Evolutionary conservation across 805 yeast species (phyloP).

Genomic region (Wickerhamiella hasegawae): DNA sequence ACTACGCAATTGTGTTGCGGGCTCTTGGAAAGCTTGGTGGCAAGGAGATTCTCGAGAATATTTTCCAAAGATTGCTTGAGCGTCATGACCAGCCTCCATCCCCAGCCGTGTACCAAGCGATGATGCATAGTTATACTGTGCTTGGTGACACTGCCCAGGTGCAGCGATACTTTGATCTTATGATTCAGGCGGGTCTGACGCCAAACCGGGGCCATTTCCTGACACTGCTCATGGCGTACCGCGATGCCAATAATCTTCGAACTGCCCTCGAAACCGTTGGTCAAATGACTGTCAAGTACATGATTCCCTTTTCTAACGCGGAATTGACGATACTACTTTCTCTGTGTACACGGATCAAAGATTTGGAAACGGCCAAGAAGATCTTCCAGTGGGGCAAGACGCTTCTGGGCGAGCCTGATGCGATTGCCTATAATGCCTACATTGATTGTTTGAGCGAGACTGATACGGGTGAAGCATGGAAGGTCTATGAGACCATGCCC

Average conservation of each 20-base stretch:
- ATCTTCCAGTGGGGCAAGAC: constrained; percentile 17
- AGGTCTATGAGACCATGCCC: constrained; percentile 17
- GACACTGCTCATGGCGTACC: constrained; percentile 23
- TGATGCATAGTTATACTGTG: constrained; percentile 29
- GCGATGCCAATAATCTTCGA: constrained; percentile 24
- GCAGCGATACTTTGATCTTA: constrained; percentile 23
- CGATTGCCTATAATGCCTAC: constrained; percentile 19
- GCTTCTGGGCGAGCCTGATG: constrained; percentile 14
- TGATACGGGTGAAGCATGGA: constrained; percentile 20
- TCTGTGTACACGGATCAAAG: constrained; percentile 17
- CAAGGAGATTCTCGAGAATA: constrained; percentile 29
- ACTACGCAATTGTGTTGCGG: constrained; percentile 45
- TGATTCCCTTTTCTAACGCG: constrained; percentile 12
- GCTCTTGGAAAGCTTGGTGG: constrained; percentile 40
- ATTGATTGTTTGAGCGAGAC: constrained; percentile 19
- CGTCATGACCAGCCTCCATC: constrained; percentile 36
- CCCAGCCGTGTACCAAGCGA: constrained; percentile 27
- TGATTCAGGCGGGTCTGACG: constrained; percentile 19
- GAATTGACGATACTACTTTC: constrained; percentile 16
- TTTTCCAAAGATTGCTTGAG: constrained; percentile 32
- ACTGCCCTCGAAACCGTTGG: constrained; percentile 19
- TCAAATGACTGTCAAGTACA: constrained; percentile 10
- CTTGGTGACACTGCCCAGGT: constrained; percentile 25
- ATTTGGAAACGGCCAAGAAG: constrained; percentile 14
- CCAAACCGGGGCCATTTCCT: constrained; percentile 18